Evolutionary conservation across 2,329 filamentous ascomycete genomes (phyloP), one percentile per base, ranked within the genome.

Genomic region (Ophiostoma piceae): DNA sequence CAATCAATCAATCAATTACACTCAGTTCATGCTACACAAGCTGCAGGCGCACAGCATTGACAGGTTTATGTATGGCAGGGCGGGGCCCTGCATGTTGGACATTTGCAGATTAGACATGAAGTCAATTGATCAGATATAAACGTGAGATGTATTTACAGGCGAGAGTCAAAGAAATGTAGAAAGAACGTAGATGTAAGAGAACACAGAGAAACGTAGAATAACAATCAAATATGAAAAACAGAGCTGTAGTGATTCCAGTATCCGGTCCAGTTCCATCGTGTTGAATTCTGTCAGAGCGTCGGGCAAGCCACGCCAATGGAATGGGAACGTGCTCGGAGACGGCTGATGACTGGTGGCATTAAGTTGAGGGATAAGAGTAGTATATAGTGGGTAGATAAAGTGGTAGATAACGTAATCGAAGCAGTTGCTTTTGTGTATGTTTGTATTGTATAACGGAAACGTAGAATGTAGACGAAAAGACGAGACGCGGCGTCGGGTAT

Each of bases 261-360:
- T 64, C 22, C 54, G 14, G 29, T 64, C 60, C 60, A 64, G 16
- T 37, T 67, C 66, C 69, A 26, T 67, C 57, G 60, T 70, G 69
- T 68, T 70, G 66, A 70, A 67, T 60, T 64, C 60, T 57, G 51
- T 12, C 43, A 47, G 43, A 47, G 43, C 43, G 43, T 14, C 54
- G 54, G 22, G 6, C 54, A 60, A 29, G 54, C 22, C 54, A 29
- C 22, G 54, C 54, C 54, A 60, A 29, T 60, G 14, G 54, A 29
- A 60, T 41, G 54, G 22, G 54, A 60, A 60, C 54, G 54, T 60
- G 54, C 54, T 32, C 54, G 39, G 39, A 60, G 54, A 60, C 54
- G 11, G 22, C 54, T 14, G 54, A 60, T 60, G 60, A 37, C 60
- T 64, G 60, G 64, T 66, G 64, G 37, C 64, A 66, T 66, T 41